phyloP scores from a whole-genome alignment of 2,329 filamentous ascomycete genomes.

The Pseudocercospora fijiensis region DNA sequence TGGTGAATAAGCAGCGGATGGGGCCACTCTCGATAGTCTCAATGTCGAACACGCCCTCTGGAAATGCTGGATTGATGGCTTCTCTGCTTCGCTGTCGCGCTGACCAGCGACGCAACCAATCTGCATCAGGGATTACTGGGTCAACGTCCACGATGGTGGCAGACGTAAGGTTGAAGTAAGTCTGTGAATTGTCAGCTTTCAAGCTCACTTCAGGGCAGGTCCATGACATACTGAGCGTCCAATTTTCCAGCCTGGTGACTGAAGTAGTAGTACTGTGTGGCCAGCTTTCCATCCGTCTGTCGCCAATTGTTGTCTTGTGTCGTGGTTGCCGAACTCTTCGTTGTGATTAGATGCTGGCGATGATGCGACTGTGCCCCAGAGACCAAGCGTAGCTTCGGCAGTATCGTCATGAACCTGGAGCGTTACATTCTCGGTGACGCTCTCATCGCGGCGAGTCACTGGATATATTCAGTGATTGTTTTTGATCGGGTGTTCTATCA shows the following conservation, averaged over 20 bases:
- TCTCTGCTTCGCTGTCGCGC: conserved; percentile 51
- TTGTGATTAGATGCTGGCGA: conserved; percentile 24
- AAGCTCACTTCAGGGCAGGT: not conserved
- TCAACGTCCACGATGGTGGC: conserved; percentile 57
- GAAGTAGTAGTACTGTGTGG: conserved; percentile 35
- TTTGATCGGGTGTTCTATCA: no score
- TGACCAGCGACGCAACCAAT: conserved; percentile 55
- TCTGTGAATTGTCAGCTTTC: conserved; percentile 20
- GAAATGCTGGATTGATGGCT: conserved; percentile 52
- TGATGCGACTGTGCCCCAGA: conserved; percentile 54
- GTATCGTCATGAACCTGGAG: conserved; percentile 60
- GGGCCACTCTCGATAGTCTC: conserved; percentile 26
- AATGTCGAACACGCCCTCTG: conserved; percentile 36
- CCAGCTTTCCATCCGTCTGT: conserved; percentile 32
- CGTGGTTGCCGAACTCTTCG: not conserved
- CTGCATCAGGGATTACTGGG: conserved; percentile 54
- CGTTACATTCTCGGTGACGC: conserved; percentile 49
- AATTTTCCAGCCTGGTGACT: conserved; percentile 35
- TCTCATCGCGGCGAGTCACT: conserved; percentile 52
- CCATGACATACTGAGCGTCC: conserved; percentile 32
- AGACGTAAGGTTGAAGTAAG: conserved; percentile 40
- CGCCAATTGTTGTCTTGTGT: conserved; percentile 1
- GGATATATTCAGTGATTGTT: conserved; percentile 12
- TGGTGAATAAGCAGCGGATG: conserved; percentile 43
- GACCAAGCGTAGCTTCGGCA: conserved; percentile 52